phyloP scores from a whole-genome alignment of 2,329 filamentous ascomycete genomes.

The Alternaria incomplexa region DNA sequence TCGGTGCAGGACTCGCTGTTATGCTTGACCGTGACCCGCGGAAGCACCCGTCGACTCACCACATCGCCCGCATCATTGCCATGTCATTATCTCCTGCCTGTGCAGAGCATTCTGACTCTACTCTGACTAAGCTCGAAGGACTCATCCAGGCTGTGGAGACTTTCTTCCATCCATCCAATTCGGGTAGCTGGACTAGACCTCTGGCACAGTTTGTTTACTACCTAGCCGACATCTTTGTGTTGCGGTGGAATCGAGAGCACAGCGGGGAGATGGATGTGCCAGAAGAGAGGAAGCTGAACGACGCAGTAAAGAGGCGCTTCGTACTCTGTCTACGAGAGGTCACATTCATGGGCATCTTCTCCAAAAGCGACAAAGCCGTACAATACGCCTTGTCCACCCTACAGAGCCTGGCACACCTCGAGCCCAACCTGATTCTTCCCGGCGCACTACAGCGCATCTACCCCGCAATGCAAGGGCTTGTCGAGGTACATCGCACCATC shows the following conservation, averaged over 20 bases:
- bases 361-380: conserved; percentile 90
- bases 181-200: conserved; percentile 87
- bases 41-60: conserved; percentile 89
- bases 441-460: conserved; percentile 96
- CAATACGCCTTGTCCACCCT: conserved; percentile 90
- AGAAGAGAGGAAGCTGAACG: conserved; percentile 76
- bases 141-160: conserved; percentile 95
- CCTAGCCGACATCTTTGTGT: conserved; percentile 93
- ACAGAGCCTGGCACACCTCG: conserved; percentile 86
- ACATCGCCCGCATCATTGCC: conserved; percentile 90
- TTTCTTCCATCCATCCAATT: conserved; percentile 98
- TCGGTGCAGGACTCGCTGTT: conserved; percentile 79
- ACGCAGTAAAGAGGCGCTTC: conserved; percentile 84
- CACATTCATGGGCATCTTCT: conserved; percentile 97
- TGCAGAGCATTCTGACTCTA: conserved; percentile 76
- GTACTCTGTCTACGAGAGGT: conserved; percentile 89
- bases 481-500: conserved; percentile 95
- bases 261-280: conserved; percentile 91
- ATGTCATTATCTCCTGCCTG: conserved; percentile 90
- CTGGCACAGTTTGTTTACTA: conserved; percentile 91
- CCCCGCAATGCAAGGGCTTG: conserved; percentile 92
- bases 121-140: conserved; percentile 84
- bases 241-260: conserved; percentile 94
- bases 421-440: conserved; percentile 89
- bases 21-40: conserved; percentile 92